These are phyloP conservation scores for Mytilinidion resinicola DNA, from an alignment of 495 filamentous ascomycete genomes.

Conservation along the genomic window DNA sequence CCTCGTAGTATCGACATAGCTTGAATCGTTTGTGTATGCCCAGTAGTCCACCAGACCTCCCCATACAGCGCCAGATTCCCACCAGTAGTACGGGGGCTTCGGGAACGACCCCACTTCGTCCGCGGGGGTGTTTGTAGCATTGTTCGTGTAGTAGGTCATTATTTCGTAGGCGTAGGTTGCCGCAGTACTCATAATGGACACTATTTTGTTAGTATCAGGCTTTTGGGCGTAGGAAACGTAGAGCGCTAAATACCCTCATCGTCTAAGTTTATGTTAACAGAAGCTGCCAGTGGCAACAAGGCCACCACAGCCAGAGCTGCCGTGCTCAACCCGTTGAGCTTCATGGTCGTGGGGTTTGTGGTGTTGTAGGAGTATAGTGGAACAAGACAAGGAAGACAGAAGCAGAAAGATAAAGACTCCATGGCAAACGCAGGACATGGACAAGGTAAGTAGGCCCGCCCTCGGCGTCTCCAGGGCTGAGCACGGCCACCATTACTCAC, in stretches of 20 bases:
- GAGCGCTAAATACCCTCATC: constrained; percentile 34
- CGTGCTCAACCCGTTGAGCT: constrained; percentile 2
- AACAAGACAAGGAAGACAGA: background rate
- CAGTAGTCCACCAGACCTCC: constrained; percentile 29
- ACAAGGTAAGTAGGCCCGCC: too few species aligned
- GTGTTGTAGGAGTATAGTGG: background rate
- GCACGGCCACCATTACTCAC: too few species aligned
- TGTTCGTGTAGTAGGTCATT: constrained; percentile 38
- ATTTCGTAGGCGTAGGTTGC: constrained; percentile 45
- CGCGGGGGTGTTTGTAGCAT: constrained; percentile 7
- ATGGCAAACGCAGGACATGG: too few species aligned
- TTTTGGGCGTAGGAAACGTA: too few species aligned
- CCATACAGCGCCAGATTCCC: constrained; percentile 35
- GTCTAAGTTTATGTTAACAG: constrained; percentile 39
- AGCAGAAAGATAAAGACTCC: too few species aligned
- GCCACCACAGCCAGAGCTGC: constrained; percentile 15
- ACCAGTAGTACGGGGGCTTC: constrained; percentile 39
- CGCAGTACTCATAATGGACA: constrained; percentile 45
- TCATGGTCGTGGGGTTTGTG: constrained; percentile 6
- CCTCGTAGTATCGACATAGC: constrained; percentile 29
- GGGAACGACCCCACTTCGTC: constrained; percentile 29
- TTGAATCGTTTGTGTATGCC: constrained; percentile 30
- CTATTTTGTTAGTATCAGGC: constrained; percentile 23
- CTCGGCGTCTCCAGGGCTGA: too few species aligned
- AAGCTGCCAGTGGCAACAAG: constrained; percentile 16